phyloP scores from a whole-genome alignment of 108 stramenopile species.

The Stephanodiscus minutulus region DNA sequence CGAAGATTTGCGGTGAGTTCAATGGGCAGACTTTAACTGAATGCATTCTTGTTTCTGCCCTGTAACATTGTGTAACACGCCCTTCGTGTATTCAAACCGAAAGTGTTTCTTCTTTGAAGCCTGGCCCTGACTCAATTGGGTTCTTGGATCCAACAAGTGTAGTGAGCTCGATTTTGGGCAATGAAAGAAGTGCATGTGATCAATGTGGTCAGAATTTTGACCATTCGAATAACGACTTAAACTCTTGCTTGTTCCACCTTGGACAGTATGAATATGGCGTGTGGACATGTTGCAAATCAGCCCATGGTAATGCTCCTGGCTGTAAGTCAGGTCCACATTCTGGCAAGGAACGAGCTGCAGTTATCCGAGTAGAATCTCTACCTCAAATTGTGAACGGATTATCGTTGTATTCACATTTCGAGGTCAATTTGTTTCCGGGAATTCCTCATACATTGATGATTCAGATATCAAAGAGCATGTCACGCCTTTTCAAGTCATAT shows the following conservation, averaged over 20 bases:
- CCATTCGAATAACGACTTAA: conserved; percentile 37
- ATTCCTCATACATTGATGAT: conserved; percentile 42
- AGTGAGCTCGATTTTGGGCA: conserved; percentile 28
- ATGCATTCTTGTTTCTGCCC: neutral
- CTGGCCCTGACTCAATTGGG: conserved; percentile 47
- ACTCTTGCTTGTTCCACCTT: conserved; percentile 45
- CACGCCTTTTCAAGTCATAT: conserved; percentile 46
- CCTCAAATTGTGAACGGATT: conserved; percentile 51
- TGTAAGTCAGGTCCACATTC: conserved; percentile 54
- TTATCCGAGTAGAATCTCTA: conserved; percentile 44
- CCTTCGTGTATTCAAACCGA: neutral
- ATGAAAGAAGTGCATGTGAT: conserved; percentile 49
- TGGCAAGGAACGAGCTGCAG: conserved; percentile 55
- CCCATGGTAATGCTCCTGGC: conserved; percentile 25
- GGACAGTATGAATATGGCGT: conserved; percentile 22
- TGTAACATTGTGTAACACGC: neutral
- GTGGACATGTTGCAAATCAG: conserved; percentile 48
- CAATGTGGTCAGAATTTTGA: conserved; percentile 45
- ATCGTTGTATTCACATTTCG: conserved; percentile 50
- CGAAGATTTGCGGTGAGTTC: conserved; percentile 42
- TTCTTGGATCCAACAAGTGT: conserved; percentile 47
- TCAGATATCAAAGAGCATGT: conserved; percentile 51
- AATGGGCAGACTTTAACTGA: neutral
- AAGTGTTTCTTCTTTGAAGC: conserved; percentile 30
- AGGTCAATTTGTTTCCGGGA: conserved; percentile 56